Conservation (phyloP, 192 early-diverging fungal genomes). For the Umbelopsis sp. region DNA sequence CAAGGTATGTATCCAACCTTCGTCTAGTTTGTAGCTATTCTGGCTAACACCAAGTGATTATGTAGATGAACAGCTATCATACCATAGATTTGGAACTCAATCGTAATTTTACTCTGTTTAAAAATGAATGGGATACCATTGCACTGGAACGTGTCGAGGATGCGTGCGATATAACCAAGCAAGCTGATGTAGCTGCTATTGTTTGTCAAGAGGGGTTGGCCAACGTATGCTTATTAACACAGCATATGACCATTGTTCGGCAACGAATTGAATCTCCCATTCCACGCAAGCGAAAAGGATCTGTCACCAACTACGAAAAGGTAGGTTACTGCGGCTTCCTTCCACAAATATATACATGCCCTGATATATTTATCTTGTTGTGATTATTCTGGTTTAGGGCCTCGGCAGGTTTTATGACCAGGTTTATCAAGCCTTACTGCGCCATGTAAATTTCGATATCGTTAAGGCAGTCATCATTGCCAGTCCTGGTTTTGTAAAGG, state of each 20-base stretch:
- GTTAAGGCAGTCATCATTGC: constrained; percentile 96
- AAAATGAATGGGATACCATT: constrained; percentile 94
- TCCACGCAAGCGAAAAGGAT: constrained; percentile 92
- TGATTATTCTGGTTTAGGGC: constrained; percentile 42
- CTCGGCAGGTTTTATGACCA: constrained; percentile 88
- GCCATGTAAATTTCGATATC: constrained; percentile 89
- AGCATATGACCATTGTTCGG: constrained; percentile 94
- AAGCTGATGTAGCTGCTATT: constrained; percentile 92
- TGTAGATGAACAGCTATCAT: constrained; percentile 86
- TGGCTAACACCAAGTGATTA: not conserved
- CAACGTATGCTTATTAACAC: constrained; percentile 89
- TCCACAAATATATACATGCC: not conserved
- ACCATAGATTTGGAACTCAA: constrained; percentile 93
- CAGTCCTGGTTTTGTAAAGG: constrained; percentile 94
- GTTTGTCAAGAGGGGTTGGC: constrained; percentile 90
- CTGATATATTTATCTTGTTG: not conserved
- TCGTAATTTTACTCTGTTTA: constrained; percentile 84
- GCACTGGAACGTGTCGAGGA: constrained; percentile 85
- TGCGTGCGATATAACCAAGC: constrained; percentile 85
- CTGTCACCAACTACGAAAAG: constrained; percentile 89
- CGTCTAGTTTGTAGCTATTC: not conserved
- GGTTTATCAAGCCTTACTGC: constrained; percentile 82
- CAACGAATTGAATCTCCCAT: constrained; percentile 91
- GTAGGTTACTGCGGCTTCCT: constrained; percentile 23
- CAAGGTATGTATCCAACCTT: constrained; percentile 56